These are phyloP conservation scores for Phytophthora megakarya DNA, from an alignment of 352 stramenopile genomes.

Conservation along the genomic window DNA sequence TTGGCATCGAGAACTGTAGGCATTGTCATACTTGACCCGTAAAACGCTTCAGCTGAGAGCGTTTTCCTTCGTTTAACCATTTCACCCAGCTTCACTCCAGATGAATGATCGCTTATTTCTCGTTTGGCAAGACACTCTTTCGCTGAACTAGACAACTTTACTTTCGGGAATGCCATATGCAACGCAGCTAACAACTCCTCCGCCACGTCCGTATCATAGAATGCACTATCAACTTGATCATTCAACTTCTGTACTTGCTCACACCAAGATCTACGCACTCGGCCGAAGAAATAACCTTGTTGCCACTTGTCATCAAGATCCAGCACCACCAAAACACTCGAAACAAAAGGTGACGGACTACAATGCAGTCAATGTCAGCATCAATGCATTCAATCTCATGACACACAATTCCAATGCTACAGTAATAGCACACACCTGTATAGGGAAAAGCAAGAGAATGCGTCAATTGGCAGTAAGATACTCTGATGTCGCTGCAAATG, in stretches of 20 bases:
- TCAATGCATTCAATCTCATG: neutral
- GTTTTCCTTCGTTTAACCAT: slow-evolving; percentile 40
- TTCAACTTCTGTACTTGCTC: neutral
- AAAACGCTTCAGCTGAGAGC: slow-evolving; percentile 42
- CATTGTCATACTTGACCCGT: slow-evolving; percentile 18
- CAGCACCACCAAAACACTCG: slow-evolving; percentile 53
- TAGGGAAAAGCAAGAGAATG: slow-evolving; percentile 43
- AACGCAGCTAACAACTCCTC: slow-evolving; percentile 48
- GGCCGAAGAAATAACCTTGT: slow-evolving; percentile 64
- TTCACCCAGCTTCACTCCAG: slow-evolving; percentile 15
- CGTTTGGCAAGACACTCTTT: slow-evolving; percentile 42
- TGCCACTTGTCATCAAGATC: slow-evolving; percentile 43
- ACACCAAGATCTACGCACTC: slow-evolving; percentile 13
- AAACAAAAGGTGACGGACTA: slow-evolving; percentile 63
- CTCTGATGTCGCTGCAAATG: slow-evolving; percentile 15
- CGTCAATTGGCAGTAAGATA: slow-evolving; percentile 41
- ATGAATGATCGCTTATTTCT: neutral
- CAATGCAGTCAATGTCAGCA: neutral
- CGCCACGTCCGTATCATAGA: slow-evolving; percentile 35
- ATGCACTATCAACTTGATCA: slow-evolving; percentile 5
- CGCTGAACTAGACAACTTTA: slow-evolving; percentile 45
- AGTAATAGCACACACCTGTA: slow-evolving; percentile 51
- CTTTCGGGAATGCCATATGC: slow-evolving; percentile 51
- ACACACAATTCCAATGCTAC: neutral
- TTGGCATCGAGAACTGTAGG: neutral